These are phyloP conservation scores for Teunomyces lycoperdinae DNA, from an alignment of 805 yeast genomes.

Conservation along the genomic window DNA sequence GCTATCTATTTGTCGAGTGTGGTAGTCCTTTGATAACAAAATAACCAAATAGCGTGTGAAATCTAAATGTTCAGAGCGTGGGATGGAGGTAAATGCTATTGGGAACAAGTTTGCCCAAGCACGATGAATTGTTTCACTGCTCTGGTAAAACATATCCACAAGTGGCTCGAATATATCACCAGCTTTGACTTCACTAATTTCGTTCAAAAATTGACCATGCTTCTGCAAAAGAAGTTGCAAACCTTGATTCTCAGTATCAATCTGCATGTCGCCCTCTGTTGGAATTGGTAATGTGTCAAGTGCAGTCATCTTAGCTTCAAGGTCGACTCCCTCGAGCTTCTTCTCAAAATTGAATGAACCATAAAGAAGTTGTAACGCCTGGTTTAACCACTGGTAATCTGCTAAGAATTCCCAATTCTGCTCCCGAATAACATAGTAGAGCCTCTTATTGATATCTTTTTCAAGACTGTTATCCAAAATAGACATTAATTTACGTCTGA, in stretches of 20 bases:
- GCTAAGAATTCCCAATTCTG: conserved; percentile 97
- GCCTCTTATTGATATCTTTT: conserved; percentile 68
- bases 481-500: conserved; percentile 74
- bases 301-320: conserved; percentile 53
- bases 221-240: conserved; percentile 20
- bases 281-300: conserved; percentile 39
- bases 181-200: conserved; percentile 41
- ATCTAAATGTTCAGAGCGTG: conserved; percentile 77
- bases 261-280: conserved; percentile 15
- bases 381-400: conserved; percentile 92
- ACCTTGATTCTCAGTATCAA: conserved; percentile 11
- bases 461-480: conserved; percentile 79
- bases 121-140: conserved; percentile 71
- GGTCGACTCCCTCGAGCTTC: conserved; percentile 42
- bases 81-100: conserved; percentile 67
- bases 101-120: conserved; percentile 89
- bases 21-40: conserved; percentile 85
- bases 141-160: conserved; percentile 76
- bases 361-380: conserved; percentile 81
- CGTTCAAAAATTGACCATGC: conserved; percentile 30
- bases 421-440: conserved; percentile 85
- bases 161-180: conserved; percentile 67
- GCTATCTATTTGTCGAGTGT: conserved; percentile 81
- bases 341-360: conserved; percentile 65
- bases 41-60: conserved; percentile 79